A percentile compares a stretch with the other conserved stretches of the same genome.
Conservation (phyloP, 2,329 filamentous ascomycete species). For the Cylindrodendrum hubeiense region DNA sequence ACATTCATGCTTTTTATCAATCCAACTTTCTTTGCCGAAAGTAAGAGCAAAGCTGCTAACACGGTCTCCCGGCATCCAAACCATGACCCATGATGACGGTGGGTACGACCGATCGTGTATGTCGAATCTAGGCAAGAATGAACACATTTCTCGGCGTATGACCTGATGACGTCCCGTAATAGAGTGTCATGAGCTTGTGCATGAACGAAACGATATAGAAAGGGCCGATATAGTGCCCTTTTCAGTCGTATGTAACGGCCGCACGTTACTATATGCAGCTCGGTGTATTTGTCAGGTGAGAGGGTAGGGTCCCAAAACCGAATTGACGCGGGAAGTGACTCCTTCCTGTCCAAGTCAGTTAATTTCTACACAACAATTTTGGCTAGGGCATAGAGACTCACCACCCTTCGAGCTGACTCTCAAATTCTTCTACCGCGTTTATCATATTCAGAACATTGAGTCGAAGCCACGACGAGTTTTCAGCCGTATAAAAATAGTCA, state of each 20-base stretch:
- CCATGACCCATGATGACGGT: conserved; percentile 20
- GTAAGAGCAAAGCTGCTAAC: not conserved
- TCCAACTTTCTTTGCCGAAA: conserved; percentile 3
- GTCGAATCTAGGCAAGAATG: conserved; percentile 7
- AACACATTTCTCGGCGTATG: conserved; percentile 13
- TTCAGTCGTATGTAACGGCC: conserved; percentile 8
- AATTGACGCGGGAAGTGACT: conserved; percentile 9
- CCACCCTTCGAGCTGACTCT: conserved; percentile 17
- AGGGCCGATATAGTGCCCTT: conserved; percentile 3
- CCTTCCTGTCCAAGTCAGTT: conserved; percentile 1
- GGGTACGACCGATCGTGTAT: not conserved
- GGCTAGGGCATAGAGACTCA: not conserved
- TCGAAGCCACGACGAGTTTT: conserved; percentile 10
- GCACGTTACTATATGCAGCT: conserved; percentile 19
- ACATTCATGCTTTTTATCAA: conserved; percentile 14
- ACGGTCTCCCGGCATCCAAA: conserved; percentile 6
- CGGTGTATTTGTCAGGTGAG: conserved; percentile 3
- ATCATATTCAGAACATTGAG: conserved; percentile 16
- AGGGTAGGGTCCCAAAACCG: conserved; percentile 12
- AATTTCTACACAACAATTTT: not conserved
- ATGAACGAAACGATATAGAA: conserved; percentile 17
- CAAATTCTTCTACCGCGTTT: conserved; percentile 8
- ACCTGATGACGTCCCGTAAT: not conserved
- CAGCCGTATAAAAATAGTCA: conserved; percentile 20
- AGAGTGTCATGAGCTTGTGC: not conserved